phyloP scores from a whole-genome alignment of 441 rosid genomes.

The Arabidopsis hybrid region DNA sequence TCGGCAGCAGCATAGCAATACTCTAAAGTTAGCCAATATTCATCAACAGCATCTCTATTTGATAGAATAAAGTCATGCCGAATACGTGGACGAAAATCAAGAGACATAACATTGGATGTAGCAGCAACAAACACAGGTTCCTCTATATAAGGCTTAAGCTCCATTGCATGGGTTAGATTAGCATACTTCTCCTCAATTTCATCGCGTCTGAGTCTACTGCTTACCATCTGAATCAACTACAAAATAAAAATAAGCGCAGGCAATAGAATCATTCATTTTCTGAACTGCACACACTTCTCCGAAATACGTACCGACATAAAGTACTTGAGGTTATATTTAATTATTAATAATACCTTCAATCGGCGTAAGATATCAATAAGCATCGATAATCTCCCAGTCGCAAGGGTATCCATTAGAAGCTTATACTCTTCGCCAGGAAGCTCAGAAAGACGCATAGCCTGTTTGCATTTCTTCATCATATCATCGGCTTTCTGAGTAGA shows the following conservation, averaged over 20 bases:
- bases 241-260: slow-evolving; percentile 25
- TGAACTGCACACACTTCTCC: background rate
- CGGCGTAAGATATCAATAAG: slow-evolving; percentile 85
- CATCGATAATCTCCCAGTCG: slow-evolving; percentile 83
- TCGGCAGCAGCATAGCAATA: slow-evolving; percentile 96
- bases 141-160: slow-evolving; percentile 93
- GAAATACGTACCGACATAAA: slow-evolving; percentile 4
- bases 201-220: slow-evolving; percentile 57
- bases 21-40: slow-evolving; percentile 96
- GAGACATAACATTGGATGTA: slow-evolving; percentile 57
- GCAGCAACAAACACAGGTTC: slow-evolving; percentile 73
- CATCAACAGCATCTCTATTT: slow-evolving; percentile 82
- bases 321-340: slow-evolving; percentile 9
- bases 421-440: slow-evolving; percentile 77
- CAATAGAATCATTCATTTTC: background rate
- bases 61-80: slow-evolving; percentile 91
- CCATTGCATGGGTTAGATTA: slow-evolving; percentile 77
- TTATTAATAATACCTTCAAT: slow-evolving; percentile 69
- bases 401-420: slow-evolving; percentile 77
- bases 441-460: slow-evolving; percentile 73
- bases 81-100: slow-evolving; percentile 92
- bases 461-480: slow-evolving; percentile 83
- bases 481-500: slow-evolving; percentile 69
- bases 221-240: slow-evolving; percentile 87
- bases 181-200: slow-evolving; percentile 62